Evolutionary conservation across 2,329 filamentous ascomycete genomes (phyloP), one percentile per base, ranked within the genome.

Genomic region (Daldinia eschscholtzii): DNA sequence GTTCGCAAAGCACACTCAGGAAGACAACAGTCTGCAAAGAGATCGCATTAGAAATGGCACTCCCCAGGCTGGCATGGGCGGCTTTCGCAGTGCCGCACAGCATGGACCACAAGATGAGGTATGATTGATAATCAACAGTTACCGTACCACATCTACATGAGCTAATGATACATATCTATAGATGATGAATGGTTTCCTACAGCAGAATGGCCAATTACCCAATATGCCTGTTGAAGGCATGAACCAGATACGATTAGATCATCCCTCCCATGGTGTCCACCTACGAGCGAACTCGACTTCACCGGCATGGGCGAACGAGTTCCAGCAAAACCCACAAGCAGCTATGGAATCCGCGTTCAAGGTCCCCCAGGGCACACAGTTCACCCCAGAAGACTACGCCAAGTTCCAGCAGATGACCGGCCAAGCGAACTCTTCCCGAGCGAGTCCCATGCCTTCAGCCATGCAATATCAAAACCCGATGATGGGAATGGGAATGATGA

Each of bases 1-100:
- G 85, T 97, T 99, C 81, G 93, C 94, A 72, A 99, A 99, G 82
- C 94, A 98, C 81, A 93, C 96, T 64, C 93, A 97, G 79, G 93
- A 97, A 86, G 96, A 99, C 84, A 97, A 94, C 83, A 96, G 93
- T 65, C 85, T 98, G 65, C 96, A 98, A 83, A 88, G 94, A 76
- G 96, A 99, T 81, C 89, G 96, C 67, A 85, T 98, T 69, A 90
- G 93, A 67, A 93, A 93, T 70, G 86, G 91, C 72, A 90, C 89
- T 0, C 91, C 92, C 0, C 89, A 87, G 48, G 90, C 88, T 6
- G 84, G 91, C 76, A 86, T 92, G 76, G 91, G 92, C 78, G 89
- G 92, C 76, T 94, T 97, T 84, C 88, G 93, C 71, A 94, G 88
- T 79, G 87, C 88, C 74, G 87, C 86, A 64, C 88, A 89, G 78